These are phyloP conservation scores for Ogataea corticis DNA, from an alignment of 805 yeast genomes.

Conservation along the genomic window DNA sequence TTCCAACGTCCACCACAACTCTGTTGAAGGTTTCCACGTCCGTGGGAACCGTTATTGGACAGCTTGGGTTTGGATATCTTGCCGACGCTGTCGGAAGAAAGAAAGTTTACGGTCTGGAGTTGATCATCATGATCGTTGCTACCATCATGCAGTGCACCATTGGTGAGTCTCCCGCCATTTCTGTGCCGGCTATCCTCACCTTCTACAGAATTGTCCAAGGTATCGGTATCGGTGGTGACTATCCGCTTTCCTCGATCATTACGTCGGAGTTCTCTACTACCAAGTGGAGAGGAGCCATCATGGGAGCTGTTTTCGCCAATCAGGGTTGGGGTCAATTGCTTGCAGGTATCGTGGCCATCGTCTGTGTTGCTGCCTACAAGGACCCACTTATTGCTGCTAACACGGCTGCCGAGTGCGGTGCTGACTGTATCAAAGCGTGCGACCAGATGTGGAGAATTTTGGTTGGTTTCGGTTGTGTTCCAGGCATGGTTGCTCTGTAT, in stretches of 20 bases:
- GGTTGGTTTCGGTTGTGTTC: constrained; percentile 87
- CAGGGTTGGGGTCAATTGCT: constrained; percentile 95
- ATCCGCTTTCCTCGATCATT: constrained; percentile 90
- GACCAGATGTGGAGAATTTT: constrained; percentile 95
- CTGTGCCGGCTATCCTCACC: constrained; percentile 70
- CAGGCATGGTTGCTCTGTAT: constrained; percentile 81
- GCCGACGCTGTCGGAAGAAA: constrained; percentile 88
- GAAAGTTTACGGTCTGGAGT: constrained; percentile 81
- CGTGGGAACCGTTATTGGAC: constrained; percentile 93
- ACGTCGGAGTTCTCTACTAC: constrained; percentile 92
- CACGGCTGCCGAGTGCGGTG: constrained; percentile 60
- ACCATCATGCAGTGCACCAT: constrained; percentile 74
- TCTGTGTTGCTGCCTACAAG: constrained; percentile 78
- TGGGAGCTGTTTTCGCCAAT: constrained; percentile 95
- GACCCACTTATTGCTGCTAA: constrained; percentile 53
- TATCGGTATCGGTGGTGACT: constrained; percentile 97
- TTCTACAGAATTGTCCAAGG: constrained; percentile 88
- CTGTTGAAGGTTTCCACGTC: constrained; percentile 85
- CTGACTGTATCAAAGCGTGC: constrained; percentile 69
- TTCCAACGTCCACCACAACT: constrained; percentile 72
- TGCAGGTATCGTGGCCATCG: constrained; percentile 81
- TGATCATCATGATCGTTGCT: constrained; percentile 79
- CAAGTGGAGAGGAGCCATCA: constrained; percentile 97
- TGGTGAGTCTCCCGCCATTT: constrained; percentile 71
- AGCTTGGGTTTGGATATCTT: constrained; percentile 76